Conservation (phyloP, 2,329 filamentous ascomycete genomes). For the Chaetomium olivaceum region DNA sequence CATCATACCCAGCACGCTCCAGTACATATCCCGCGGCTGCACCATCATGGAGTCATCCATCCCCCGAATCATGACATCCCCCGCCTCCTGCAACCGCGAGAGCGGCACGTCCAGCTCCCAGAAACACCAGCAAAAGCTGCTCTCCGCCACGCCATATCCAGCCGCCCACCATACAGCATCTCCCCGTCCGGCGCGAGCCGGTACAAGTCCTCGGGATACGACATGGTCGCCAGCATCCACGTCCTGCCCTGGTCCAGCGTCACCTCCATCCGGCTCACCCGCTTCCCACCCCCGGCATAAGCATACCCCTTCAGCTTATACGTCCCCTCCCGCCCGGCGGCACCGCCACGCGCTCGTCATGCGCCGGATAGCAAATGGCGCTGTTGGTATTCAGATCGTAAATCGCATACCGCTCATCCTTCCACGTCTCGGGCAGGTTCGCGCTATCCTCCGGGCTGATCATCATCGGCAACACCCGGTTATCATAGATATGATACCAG, state of each 20-base stretch:
- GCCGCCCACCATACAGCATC: constrained; percentile 69
- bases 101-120: constrained; percentile 74
- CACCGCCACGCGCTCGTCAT: constrained; percentile 67
- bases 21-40: constrained; percentile 93
- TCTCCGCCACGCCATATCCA: constrained; percentile 85
- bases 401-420: constrained; percentile 86
- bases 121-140: constrained; percentile 88
- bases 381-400: constrained; percentile 90
- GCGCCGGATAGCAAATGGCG: constrained; percentile 75
- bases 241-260: constrained; percentile 79
- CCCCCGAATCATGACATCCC: constrained; percentile 76
- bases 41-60: constrained; percentile 90
- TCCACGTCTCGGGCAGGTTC: constrained; percentile 75
- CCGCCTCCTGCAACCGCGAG: constrained; percentile 60
- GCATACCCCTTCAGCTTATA: constrained; percentile 80
- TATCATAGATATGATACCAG: constrained; percentile 96
- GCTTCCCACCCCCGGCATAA: constrained; percentile 82
- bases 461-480: constrained; percentile 84
- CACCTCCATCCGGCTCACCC: constrained; percentile 79
- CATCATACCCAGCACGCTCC: constrained; percentile 96
- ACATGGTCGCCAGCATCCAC: constrained; percentile 75
- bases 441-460: constrained; percentile 78
- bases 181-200: constrained; percentile 60
- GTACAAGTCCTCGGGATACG: constrained; percentile 85
- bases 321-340: constrained; percentile 42